These are phyloP conservation scores for Protomyces inouyei DNA, from an alignment of 1,139 yeast genomes.

Conservation along the genomic window DNA sequence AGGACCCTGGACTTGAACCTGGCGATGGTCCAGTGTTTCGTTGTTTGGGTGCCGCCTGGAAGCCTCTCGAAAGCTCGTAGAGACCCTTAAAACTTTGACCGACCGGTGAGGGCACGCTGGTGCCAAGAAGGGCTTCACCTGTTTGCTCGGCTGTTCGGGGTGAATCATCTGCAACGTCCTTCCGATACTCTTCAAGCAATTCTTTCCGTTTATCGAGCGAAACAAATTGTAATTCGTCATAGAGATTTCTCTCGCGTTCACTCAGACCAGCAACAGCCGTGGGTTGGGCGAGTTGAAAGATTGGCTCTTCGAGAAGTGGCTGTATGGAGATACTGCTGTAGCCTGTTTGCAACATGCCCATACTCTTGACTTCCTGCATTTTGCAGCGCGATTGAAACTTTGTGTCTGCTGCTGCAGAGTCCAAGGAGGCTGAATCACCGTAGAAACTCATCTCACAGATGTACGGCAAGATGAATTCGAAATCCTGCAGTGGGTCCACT, in stretches of 20 bases:
- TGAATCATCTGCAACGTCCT: background rate
- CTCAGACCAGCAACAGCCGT: background rate
- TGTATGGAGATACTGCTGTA: conserved; percentile 60
- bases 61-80: conserved; percentile 10
- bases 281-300: background rate
- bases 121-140: conserved; percentile 18
- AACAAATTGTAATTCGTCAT: conserved; percentile 19
- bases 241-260: conserved; percentile 10
- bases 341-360: conserved; percentile 95
- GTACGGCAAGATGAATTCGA: conserved; percentile 16
- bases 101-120: conserved; percentile 14
- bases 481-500: conserved; percentile 32
- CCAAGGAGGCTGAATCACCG: conserved; percentile 1
- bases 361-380: conserved; percentile 93
- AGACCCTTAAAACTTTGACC: conserved; percentile 8
- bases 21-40: background rate
- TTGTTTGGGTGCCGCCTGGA: background rate
- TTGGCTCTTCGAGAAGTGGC: conserved; percentile 41
- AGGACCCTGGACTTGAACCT: background rate
- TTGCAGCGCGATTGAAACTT: conserved; percentile 93
- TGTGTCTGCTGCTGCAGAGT: conserved; percentile 30
- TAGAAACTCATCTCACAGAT: conserved; percentile 20
- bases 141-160: background rate
- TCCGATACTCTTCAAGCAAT: background rate
- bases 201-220: background rate